These are phyloP conservation scores for Globisporangium irregulare DNA, from an alignment of 352 stramenopile species.

Conservation along the genomic window DNA sequence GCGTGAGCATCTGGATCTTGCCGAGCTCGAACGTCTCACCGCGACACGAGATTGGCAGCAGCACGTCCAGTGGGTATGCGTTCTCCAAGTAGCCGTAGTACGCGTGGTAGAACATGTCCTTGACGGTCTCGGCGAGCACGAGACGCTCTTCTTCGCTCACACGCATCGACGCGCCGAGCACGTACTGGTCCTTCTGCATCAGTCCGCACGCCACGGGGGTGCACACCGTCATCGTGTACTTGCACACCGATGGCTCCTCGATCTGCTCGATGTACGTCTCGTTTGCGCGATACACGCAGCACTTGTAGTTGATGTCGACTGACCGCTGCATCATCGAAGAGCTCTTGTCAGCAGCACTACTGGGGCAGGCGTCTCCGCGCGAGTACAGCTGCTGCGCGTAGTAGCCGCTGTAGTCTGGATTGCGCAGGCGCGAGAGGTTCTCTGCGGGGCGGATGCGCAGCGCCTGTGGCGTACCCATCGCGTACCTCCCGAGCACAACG, in stretches of 20 bases:
- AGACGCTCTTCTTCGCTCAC: constrained; percentile 58
- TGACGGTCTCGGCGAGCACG: constrained; percentile 59
- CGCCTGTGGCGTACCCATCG: constrained; percentile 25
- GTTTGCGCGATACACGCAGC: constrained; percentile 73
- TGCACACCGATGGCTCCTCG: constrained; percentile 44
- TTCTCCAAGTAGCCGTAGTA: constrained; percentile 84
- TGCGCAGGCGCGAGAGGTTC: constrained; percentile 32
- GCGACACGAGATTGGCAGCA: constrained; percentile 67
- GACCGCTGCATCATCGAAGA: constrained; percentile 16
- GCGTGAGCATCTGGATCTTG: constrained; percentile 82
- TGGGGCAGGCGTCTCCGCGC: constrained; percentile 37
- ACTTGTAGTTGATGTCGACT: constrained; percentile 61
- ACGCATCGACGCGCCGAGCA: constrained; percentile 38
- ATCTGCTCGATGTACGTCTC: constrained; percentile 80
- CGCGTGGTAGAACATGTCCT: constrained; percentile 90
- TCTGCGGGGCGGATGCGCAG: constrained; percentile 38
- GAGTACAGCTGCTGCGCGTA: constrained; percentile 50
- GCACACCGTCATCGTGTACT: constrained; percentile 69
- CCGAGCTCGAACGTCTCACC: constrained; percentile 75
- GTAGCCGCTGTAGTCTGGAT: constrained; percentile 60
- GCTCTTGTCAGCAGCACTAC: constrained; percentile 7
- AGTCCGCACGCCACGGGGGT: constrained; percentile 70
- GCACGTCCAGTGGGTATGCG: constrained; percentile 80
- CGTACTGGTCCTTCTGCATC: constrained; percentile 70
- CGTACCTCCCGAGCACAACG: constrained; percentile 46